Conservation (phyloP, 495 filamentous ascomycete genomes). For the Lasiosphaeriaceae sp. region DNA sequence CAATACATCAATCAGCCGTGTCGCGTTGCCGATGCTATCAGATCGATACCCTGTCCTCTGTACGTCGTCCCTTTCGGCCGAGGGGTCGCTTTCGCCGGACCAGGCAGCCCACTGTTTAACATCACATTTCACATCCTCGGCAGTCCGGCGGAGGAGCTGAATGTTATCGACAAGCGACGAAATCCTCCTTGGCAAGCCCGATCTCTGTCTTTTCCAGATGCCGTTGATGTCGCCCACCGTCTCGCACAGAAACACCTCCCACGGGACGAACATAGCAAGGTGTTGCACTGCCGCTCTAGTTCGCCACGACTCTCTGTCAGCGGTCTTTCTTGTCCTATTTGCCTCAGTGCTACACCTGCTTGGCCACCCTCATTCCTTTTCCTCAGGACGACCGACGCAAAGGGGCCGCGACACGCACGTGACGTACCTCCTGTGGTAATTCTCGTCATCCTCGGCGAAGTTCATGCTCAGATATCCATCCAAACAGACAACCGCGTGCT, state of each 20-base stretch:
- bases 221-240: neutral
- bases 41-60: neutral
- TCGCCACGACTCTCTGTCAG: no score
- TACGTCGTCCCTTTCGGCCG: neutral
- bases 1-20: constrained; percentile 1
- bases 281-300: constrained; percentile 2
- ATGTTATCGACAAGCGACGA: neutral
- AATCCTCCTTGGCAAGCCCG: neutral
- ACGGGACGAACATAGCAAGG: constrained; percentile 1
- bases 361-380: neutral
- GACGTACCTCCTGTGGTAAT: neutral
- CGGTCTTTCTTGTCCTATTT: no score
- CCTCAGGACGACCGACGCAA: neutral
- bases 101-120: neutral
- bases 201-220: neutral
- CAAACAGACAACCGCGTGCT: neutral
- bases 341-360: no score
- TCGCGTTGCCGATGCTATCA: neutral
- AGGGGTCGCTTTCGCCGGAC: neutral
- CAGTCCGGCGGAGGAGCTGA: constrained; percentile 3
- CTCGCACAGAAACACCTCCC: neutral
- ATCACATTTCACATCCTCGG: neutral
- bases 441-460: neutral
- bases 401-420: no score
- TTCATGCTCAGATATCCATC: constrained; percentile 2